Base-by-base conservation (phyloP, 495 filamentous ascomycete genomes). In the Trichoderma gamsii region DNA sequence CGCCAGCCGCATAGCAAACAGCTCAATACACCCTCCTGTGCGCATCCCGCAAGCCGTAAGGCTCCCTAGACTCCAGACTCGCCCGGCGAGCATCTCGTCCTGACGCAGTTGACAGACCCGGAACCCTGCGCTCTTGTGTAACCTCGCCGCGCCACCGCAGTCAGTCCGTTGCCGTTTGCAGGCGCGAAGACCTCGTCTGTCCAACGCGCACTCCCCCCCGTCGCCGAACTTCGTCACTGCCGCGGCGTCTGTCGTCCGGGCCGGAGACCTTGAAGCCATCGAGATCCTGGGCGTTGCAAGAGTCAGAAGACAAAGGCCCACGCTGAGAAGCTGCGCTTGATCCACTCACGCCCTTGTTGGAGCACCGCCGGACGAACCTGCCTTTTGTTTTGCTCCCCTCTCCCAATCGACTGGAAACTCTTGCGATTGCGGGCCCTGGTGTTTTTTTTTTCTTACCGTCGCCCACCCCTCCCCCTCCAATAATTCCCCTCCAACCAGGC, bases 381-480 rank as follows among this genome's bases (percentile, higher is more conserved):
- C n/a, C n/a, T 49, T 18, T 18, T 61, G 56, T 11, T 61, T 18
- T 32, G 9, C 25, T 61, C 56, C 56, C 56, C 56, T 21, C 15
- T 32, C 56, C 15, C 23, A 38, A 61, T 61, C 56, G 56, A 29
- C 49, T 52, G 49, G 49, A 32, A 61, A 2, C 25, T 61, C 56
- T 61, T 61, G 56, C 56, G 56, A 32, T n/a, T 61, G 56, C 56
- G 56, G 56, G n/a, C 56, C 56, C 56, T 52, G 8, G 15, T 61
- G 15, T 61, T 61, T 35, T 29, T 29, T 15, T 29, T 15, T 16
- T 16, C 61, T 25, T 16, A 15, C 29, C 29, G 1, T 29, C 29
- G 32, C 21, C 32, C 63, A 65, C 63, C 63, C 63, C 63, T 65
- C 63, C 63, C 63, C 63, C 63, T 65, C 63, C 63, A 4, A 1